A percentile compares a stretch with the other conserved stretches of the same genome.
Conservation (phyloP, 2,329 filamentous ascomycete genomes). For the Neonectria sp. region DNA sequence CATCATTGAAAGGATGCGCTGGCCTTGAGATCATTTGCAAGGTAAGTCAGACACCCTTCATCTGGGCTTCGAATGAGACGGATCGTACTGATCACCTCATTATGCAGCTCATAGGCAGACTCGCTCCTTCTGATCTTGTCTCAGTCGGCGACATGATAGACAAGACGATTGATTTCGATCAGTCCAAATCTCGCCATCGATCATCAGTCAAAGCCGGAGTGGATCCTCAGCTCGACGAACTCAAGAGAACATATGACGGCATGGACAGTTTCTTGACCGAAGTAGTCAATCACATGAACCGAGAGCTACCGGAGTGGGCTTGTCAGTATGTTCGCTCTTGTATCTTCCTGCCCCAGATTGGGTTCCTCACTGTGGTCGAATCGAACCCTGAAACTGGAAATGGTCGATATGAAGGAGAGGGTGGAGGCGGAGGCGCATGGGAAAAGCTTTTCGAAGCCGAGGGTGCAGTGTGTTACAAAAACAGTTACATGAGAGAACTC, state of each 20-base stretch:
- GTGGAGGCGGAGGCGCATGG: conserved; percentile 74
- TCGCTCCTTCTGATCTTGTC: conserved; percentile 73
- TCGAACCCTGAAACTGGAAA: conserved; percentile 63
- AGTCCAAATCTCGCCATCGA: conserved; percentile 78
- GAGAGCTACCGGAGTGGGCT: conserved; percentile 73
- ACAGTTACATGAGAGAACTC: conserved; percentile 82
- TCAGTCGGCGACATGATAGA: conserved; percentile 80
- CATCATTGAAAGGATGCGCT: conserved; percentile 37
- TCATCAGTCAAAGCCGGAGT: conserved; percentile 82
- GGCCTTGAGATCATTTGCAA: conserved; percentile 39
- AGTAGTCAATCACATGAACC: conserved; percentile 75
- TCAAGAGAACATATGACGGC: conserved; percentile 84
- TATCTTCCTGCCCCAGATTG: conserved; percentile 91
- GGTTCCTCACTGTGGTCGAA: conserved; percentile 87
- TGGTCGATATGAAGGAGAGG: conserved; percentile 75
- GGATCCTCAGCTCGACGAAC: conserved; percentile 80
- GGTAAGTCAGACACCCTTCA: conserved; percentile 62
- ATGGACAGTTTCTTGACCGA: conserved; percentile 81
- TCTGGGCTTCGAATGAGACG: conserved; percentile 3
- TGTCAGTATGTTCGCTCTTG: conserved; percentile 76
- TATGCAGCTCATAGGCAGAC: conserved; percentile 68
- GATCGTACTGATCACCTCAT: conserved; percentile 23
- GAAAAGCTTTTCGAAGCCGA: conserved; percentile 83
- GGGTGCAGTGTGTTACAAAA: conserved; percentile 87
- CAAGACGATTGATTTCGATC: conserved; percentile 84